phyloP scores from a whole-genome alignment of 2,329 filamentous ascomycete genomes.

The Cercospora sp. region DNA sequence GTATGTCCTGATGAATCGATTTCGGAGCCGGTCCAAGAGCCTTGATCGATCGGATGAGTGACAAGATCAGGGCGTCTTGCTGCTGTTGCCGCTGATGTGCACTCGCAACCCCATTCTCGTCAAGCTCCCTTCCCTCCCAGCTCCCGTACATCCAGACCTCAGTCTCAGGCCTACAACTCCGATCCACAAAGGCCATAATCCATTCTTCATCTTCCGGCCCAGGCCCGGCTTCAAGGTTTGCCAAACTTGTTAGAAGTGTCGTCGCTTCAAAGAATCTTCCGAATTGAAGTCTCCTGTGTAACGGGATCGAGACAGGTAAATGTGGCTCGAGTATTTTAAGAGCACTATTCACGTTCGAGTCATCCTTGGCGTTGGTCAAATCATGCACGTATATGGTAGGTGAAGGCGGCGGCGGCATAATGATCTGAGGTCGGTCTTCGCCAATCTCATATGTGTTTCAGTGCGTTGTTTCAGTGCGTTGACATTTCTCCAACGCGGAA shows the following conservation, averaged over 20 bases:
- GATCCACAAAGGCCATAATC: constrained; percentile 64
- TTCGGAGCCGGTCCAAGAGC: constrained; percentile 10
- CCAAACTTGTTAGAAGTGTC: constrained; percentile 45
- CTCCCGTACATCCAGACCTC: constrained; percentile 61
- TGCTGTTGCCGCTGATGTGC: not conserved
- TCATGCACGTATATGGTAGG: not conserved
- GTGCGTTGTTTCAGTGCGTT: too few relatives aligned
- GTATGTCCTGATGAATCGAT: constrained; percentile 21
- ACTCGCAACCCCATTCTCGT: too few relatives aligned
- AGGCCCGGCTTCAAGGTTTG: constrained; percentile 21
- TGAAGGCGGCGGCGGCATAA: not conserved
- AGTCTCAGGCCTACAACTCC: constrained; percentile 62
- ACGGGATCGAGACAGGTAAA: constrained; percentile 60
- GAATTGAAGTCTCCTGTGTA: constrained; percentile 65
- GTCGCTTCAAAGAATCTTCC: constrained; percentile 46
- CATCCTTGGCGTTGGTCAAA: constrained; percentile 5
- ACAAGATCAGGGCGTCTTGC: constrained; percentile 18
- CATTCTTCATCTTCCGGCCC: constrained; percentile 23
- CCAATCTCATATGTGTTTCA: not conserved
- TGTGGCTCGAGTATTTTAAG: constrained; percentile 52
- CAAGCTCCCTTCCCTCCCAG: constrained; percentile 28
- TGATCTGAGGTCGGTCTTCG: not conserved
- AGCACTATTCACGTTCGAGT: constrained; percentile 35
- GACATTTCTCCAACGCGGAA: too few relatives aligned
- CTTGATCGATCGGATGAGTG: constrained; percentile 22